Base-by-base conservation (phyloP, 1,139 yeast species). In the Debaryomycetaceae sp. region DNA sequence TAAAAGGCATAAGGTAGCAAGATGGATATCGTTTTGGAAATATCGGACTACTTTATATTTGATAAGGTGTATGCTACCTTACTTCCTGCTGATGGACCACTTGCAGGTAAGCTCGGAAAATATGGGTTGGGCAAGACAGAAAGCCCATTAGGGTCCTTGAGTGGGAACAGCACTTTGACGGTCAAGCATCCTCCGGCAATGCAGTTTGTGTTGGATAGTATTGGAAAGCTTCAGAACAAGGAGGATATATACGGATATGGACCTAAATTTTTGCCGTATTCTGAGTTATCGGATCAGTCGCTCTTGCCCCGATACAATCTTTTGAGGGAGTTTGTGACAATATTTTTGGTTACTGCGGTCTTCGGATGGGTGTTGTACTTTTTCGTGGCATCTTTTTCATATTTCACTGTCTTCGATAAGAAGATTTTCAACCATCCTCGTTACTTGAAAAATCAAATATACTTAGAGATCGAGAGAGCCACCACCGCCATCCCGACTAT, bases 361-460 rank as follows among this genome's bases (percentile, higher is more conserved):
- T 91, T 91, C 57, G 98, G 98, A 32, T 82, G 92, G 85, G 39
- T 82, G 13, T 67, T 91, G 38, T 92, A 92, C 65, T 70, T 89
- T 39, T 48, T 65, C n/a, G 85, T 82, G 39, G 98, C 98, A 7
- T 70, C 81, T 13, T 54, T 86, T 28, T 83, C 95, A 11, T 92
- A 87, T 60, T 50, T 73, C 35, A 80, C 83, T 52, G 82, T 92
- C 24, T 92, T 87, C 61, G 98, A 92, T 65, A 83, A 81, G 56
- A 81, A 82, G 43, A 87, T 89, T 44, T 88, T 92, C 74, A 87
- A 92, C 66, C 98, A 92, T 61, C 98, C 98, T 44, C 79, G 96
- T 61, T 92, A 87, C 65, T 77, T 92, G 65, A 92, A 92, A 63
- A 91, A 92, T 66, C 98, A 92, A 67, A 81, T 92, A 76, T 65